A percentile compares a stretch with the other conserved stretches of the same genome.
Conservation (phyloP, 108 stramenopile genomes). For the Cyclotella baltica region DNA sequence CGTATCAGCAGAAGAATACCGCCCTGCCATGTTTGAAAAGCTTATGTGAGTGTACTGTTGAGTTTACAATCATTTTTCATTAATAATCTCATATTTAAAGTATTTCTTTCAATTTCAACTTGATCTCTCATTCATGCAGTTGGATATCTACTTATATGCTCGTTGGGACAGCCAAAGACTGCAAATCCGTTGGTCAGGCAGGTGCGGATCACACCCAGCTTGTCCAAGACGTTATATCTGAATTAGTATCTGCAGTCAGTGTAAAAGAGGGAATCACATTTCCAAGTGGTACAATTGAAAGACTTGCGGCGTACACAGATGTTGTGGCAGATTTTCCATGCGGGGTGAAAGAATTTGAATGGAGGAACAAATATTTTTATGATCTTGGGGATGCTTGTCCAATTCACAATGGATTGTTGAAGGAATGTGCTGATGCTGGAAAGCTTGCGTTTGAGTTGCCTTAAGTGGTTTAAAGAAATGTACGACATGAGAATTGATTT, state of each 20-base stretch:
- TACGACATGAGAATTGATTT: background rate
- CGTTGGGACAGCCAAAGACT: slow-evolving; percentile 84
- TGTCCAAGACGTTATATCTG: slow-evolving; percentile 68
- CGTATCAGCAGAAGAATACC: slow-evolving; percentile 61
- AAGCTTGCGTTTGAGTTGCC: slow-evolving; percentile 75
- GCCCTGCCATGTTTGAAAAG: slow-evolving; percentile 93
- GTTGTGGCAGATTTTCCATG: slow-evolving; percentile 92
- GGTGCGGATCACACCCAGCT: slow-evolving; percentile 67
- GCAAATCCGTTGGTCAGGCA: slow-evolving; percentile 81
- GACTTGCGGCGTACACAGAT: slow-evolving; percentile 90
- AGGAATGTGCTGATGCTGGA: slow-evolving; percentile 68
- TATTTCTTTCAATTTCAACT: too few relatives aligned
- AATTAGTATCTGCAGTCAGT: slow-evolving; percentile 67
- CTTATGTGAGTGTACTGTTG: slow-evolving; percentile 64
- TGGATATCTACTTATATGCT: slow-evolving; percentile 95
- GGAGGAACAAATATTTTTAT: slow-evolving; percentile 90
- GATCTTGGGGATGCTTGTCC: slow-evolving; percentile 72
- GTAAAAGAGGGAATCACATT: slow-evolving; percentile 71
- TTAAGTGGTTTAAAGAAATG: slow-evolving; percentile 5
- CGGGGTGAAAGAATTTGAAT: slow-evolving; percentile 95
- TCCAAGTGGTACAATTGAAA: slow-evolving; percentile 59
- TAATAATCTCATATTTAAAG: too few relatives aligned
- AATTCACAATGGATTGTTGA: slow-evolving; percentile 70
- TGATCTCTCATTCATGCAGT: slow-evolving; percentile 19
- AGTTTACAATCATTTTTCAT: background rate